phyloP scores from a whole-genome alignment of 1,284 basidiomycete species.

The Salmacisia buchloeana region DNA sequence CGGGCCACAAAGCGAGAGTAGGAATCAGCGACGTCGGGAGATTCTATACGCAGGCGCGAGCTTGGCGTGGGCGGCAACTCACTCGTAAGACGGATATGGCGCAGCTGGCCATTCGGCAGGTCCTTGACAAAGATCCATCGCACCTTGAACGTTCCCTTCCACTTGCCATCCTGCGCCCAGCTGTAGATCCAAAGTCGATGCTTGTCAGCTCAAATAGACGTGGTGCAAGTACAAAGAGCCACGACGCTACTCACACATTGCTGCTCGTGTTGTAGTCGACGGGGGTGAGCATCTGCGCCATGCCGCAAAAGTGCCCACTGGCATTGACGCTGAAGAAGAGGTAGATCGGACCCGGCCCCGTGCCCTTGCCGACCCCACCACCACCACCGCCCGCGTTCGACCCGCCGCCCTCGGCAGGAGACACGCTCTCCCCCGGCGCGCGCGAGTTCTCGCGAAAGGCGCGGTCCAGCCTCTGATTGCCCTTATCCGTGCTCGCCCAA shows the following conservation, averaged over 20 bases:
- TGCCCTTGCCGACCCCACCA: background rate
- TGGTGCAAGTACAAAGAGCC: background rate
- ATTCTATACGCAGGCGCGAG: background rate
- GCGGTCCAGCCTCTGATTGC: conserved; percentile 43
- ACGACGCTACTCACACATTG: conserved; percentile 16
- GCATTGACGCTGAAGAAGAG: conserved; percentile 50
- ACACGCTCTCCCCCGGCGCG: background rate
- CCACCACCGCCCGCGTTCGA: too few relatives aligned
- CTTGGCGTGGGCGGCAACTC: background rate
- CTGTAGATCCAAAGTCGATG: conserved; percentile 15
- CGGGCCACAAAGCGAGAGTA: background rate
- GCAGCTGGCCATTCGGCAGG: conserved; percentile 40
- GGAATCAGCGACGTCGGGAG: background rate
- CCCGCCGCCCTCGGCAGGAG: conserved; percentile 10
- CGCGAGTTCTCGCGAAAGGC: conserved; percentile 12
- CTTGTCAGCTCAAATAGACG: too few relatives aligned
- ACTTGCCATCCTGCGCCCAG: conserved; percentile 49
- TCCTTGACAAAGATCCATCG: conserved; percentile 49
- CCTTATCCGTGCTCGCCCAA: conserved; percentile 49
- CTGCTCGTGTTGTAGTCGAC: conserved; percentile 41
- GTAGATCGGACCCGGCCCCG: conserved; percentile 31
- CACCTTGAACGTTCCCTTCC: conserved; percentile 49
- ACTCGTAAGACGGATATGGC: conserved; percentile 34
- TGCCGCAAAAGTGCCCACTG: conserved; percentile 46
- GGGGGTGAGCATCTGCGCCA: conserved; percentile 47